phyloP scores from a whole-genome alignment of 495 filamentous ascomycete genomes.

The Sabuloglossum arenarium region DNA sequence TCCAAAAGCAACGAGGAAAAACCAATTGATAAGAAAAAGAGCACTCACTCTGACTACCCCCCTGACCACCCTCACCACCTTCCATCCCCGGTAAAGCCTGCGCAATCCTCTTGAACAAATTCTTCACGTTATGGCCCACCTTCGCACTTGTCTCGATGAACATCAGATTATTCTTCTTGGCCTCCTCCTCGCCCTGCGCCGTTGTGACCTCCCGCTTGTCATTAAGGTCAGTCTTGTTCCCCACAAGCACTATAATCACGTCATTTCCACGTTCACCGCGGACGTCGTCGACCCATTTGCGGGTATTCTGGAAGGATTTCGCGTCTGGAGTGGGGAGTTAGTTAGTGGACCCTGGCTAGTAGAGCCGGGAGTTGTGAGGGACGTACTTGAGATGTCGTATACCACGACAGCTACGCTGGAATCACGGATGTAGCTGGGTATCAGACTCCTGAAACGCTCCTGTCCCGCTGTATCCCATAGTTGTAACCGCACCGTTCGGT shows the following conservation, averaged over 20 bases:
- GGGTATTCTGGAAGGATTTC: constrained; percentile 91
- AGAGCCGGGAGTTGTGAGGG: background rate
- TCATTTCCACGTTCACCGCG: constrained; percentile 91
- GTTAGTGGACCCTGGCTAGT: background rate
- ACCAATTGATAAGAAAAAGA: background rate
- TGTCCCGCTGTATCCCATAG: constrained; percentile 98
- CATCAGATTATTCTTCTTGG: constrained; percentile 92
- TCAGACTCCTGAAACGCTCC: constrained; percentile 88
- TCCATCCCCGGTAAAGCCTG: constrained; percentile 98
- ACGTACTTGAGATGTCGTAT: constrained; percentile 82
- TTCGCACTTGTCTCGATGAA: constrained; percentile 98
- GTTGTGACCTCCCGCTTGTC: constrained; percentile 95
- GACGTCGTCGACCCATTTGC: constrained; percentile 99
- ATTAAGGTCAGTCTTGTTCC: constrained; percentile 96
- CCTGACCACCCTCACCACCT: constrained; percentile 34
- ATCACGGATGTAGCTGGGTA: constrained; percentile 95
- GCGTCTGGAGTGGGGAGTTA: constrained; percentile 29
- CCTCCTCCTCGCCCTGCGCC: constrained; percentile 88
- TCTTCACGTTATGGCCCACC: constrained; percentile 94
- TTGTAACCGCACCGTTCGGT: constrained; percentile 89
- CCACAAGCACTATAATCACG: constrained; percentile 94
- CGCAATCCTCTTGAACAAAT: constrained; percentile 86
- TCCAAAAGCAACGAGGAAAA: background rate
- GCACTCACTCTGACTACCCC: constrained; percentile 21
- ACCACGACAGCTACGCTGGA: constrained; percentile 93